phyloP scores from a whole-genome alignment of 1,284 basidiomycete genomes.

The Ustilago hordei region DNA sequence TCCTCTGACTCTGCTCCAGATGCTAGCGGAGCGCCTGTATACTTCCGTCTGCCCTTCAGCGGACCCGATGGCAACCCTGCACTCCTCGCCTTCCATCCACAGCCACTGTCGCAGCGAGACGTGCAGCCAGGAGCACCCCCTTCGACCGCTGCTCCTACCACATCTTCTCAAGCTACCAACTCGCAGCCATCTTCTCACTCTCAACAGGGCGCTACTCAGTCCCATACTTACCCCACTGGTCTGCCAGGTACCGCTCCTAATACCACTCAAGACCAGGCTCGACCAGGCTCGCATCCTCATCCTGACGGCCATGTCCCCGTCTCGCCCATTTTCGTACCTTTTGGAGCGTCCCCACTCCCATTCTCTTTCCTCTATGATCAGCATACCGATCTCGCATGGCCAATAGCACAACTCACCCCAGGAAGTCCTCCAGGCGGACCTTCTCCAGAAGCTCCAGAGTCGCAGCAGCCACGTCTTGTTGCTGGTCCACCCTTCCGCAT shows the following conservation, averaged over 20 bases:
- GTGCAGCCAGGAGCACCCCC: background rate
- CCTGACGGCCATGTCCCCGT: conserved; percentile 48
- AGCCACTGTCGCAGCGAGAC: conserved; percentile 32
- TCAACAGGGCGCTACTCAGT: conserved; percentile 6
- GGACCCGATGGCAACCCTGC: conserved; percentile 47
- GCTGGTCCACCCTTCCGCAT: conserved; percentile 61
- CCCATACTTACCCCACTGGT: conserved; percentile 3
- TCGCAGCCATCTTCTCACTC: background rate
- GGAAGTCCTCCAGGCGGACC: conserved; percentile 40
- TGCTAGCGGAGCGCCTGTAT: conserved; percentile 18
- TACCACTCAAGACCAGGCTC: background rate
- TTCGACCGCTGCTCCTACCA: background rate
- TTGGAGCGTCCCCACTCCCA: conserved; percentile 56
- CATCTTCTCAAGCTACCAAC: background rate
- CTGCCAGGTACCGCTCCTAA: background rate
- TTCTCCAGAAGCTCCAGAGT: conserved; percentile 30
- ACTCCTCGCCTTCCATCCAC: conserved; percentile 54
- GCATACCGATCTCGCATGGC: conserved; percentile 55
- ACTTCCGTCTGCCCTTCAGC: conserved; percentile 54
- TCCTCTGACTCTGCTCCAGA: background rate
- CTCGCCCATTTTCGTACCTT: conserved; percentile 59
- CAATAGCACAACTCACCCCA: conserved; percentile 49
- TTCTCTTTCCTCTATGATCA: conserved; percentile 65
- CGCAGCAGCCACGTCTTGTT: conserved; percentile 47
- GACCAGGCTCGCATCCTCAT: conserved; percentile 25